A percentile compares a stretch with the other conserved stretches of the same genome.
These are phyloP conservation scores for Vitis hybrid DNA, from an alignment of 177 flowering plant genomes.

Conservation along the genomic window DNA sequence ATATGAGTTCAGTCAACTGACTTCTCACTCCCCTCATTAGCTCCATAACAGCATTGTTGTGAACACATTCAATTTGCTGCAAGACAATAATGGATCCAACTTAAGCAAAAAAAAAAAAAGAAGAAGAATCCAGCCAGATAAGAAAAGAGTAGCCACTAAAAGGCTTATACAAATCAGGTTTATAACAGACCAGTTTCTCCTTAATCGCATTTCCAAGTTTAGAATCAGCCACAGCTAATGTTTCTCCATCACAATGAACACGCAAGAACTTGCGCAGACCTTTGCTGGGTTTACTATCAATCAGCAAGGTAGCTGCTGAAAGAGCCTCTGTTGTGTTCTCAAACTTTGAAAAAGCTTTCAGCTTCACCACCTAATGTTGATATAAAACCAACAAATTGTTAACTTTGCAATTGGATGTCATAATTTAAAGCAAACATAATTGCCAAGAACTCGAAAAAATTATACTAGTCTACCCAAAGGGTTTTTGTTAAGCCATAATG, in stretches of 20 bases:
- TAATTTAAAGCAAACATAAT: too few species aligned
- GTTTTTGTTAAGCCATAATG: not conserved
- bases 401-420: not conserved
- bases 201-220: slow-evolving; percentile 91
- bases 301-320: slow-evolving; percentile 63
- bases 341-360: slow-evolving; percentile 92
- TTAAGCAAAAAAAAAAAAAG: not conserved
- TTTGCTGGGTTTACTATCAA: slow-evolving; percentile 87
- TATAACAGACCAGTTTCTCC: slow-evolving; percentile 72
- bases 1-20: slow-evolving; percentile 83
- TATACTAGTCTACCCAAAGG: not conserved
- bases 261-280: slow-evolving; percentile 81
- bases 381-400: not conserved
- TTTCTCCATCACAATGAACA: slow-evolving; percentile 77
- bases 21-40: slow-evolving; percentile 89
- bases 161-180: not conserved
- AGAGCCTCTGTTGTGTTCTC: slow-evolving; percentile 87
- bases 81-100: not conserved
- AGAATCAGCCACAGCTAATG: slow-evolving; percentile 83
- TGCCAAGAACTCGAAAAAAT: not conserved
- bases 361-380: slow-evolving; percentile 68
- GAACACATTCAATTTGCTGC: slow-evolving; percentile 79
- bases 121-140: not conserved
- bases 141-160: not conserved
- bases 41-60: slow-evolving; percentile 80